Percentiles rank a stretch among this genome's conserved stretches.
Conservation (phyloP, 148 eudicot genomes). For the Fagopyrum tataricum region DNA sequence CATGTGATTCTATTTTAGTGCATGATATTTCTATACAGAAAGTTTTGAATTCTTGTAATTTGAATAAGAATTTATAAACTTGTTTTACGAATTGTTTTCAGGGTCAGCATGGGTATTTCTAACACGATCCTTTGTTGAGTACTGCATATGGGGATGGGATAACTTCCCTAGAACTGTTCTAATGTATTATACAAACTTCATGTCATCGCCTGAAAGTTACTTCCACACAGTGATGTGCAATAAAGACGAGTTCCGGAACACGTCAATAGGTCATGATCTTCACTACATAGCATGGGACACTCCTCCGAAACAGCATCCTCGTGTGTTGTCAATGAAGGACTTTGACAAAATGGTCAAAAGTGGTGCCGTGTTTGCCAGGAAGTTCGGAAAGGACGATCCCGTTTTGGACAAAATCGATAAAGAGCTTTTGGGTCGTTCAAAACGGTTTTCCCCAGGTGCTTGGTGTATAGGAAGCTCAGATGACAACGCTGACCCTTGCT, state of each 20-base stretch:
- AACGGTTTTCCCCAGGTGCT: slow-evolving; percentile 79
- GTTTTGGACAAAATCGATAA: slow-evolving; percentile 73
- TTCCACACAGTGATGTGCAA: slow-evolving; percentile 93
- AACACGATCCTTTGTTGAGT: slow-evolving; percentile 82
- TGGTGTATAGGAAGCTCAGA: slow-evolving; percentile 74
- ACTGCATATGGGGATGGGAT: slow-evolving; percentile 98
- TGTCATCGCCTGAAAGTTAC: slow-evolving; percentile 96
- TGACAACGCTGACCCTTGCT: slow-evolving; percentile 62
- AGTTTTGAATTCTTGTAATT: neutral
- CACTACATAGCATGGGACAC: slow-evolving; percentile 97
- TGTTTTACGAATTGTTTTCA: slow-evolving; percentile 19
- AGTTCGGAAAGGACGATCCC: slow-evolving; percentile 62
- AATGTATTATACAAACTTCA: slow-evolving; percentile 81
- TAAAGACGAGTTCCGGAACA: slow-evolving; percentile 51
- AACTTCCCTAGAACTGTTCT: slow-evolving; percentile 84
- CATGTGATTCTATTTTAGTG: neutral
- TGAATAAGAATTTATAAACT: neutral
- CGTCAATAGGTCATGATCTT: slow-evolving; percentile 83
- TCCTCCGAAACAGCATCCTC: slow-evolving; percentile 96
- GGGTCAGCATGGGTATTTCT: slow-evolving; percentile 98
- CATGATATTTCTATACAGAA: neutral
- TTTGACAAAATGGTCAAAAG: slow-evolving; percentile 79
- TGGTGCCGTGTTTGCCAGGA: slow-evolving; percentile 80
- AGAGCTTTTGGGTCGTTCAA: slow-evolving; percentile 60
- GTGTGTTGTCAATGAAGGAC: slow-evolving; percentile 57